Evolutionary conservation across 2,329 filamentous ascomycete species (phyloP), one percentile per base, ranked within the genome.

Genomic region (Macrophomina pseudophaseolina): DNA sequence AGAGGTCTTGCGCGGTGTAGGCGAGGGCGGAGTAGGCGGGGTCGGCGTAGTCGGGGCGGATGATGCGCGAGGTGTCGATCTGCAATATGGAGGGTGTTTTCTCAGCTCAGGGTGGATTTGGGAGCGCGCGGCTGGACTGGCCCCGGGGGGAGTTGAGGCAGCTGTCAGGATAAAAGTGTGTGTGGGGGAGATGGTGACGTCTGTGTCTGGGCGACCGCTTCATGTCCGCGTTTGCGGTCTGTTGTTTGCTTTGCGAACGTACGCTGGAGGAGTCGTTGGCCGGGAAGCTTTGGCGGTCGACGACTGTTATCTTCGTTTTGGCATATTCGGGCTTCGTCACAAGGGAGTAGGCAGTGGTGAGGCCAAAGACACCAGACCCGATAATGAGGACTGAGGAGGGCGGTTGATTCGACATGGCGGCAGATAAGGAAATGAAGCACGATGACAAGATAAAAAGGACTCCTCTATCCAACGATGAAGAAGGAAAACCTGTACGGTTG

Each of bases 41-140:
- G 74, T 94, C 89, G 5, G 91, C 89, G 75, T 98, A 98, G 83
- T 98, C 94, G 44, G 89, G 84, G 40, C 87, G 84, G 59, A 90
- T 82, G 70, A 89, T 89, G 66, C 87, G 86, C 28, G 85, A 88
- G 53, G 82, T 82, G 74, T 90, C 87, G 68, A 88, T 80, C 78
- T 80, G 48, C 12, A 14, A 44, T 14, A 40, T 32, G 14, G 18
- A n/a, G 30, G 54, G 5, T 8, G 28, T 18, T n/a, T 44, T 30
- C 56, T 44, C 28, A 44, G 42, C 40, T 60, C 32, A 38, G n/a
- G n/a, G 32, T 54, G 33, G 49, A 14, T 38, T 28, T 51, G 60
- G 16, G 35, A 23, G 53, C 38, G 66, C 33, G 42, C 18, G 54
- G 44, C 60, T 51, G 59, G 23, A 52, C 28, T 28, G 23, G 56